Percentiles rank a stretch among this genome's conserved stretches.
phyloP scores from a whole-genome alignment of 495 filamentous ascomycete genomes.

The Achaetomiella virescens region DNA sequence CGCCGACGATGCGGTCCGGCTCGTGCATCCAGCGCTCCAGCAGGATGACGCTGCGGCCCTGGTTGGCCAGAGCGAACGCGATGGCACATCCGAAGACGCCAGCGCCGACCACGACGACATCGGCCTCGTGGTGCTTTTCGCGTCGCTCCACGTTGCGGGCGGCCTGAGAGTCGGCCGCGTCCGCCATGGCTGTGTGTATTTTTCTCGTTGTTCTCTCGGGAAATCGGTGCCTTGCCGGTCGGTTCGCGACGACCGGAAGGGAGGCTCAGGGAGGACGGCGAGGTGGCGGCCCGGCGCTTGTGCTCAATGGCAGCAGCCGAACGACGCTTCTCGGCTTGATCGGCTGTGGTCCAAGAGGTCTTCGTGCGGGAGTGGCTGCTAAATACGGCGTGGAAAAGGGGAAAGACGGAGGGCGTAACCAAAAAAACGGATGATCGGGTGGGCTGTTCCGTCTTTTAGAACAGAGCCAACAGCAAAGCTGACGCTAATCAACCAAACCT shows the following conservation, averaged over 20 bases:
- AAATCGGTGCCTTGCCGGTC: background rate
- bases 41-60: slow-evolving; percentile 86
- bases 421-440: background rate
- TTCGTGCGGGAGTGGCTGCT: background rate
- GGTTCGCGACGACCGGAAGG: background rate
- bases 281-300: background rate
- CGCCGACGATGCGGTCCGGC: slow-evolving; percentile 94
- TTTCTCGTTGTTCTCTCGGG: no score
- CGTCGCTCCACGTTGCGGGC: slow-evolving; percentile 38
- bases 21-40: slow-evolving; percentile 86
- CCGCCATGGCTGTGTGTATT: slow-evolving; percentile 10
- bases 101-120: slow-evolving; percentile 85
- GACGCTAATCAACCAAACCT: no score
- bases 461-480: no score
- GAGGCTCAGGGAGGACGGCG: background rate
- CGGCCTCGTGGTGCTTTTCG: slow-evolving; percentile 45
- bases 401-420: background rate
- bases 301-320: background rate
- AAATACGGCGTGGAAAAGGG: background rate
- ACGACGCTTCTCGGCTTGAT: background rate
- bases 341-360: background rate
- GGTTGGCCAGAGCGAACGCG: slow-evolving; percentile 71
- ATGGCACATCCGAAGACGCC: slow-evolving; percentile 85
- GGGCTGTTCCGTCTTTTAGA: background rate
- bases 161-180: slow-evolving; percentile 16